phyloP scores from a whole-genome alignment of 495 filamentous ascomycete species.

The Aspergillus ellipticus region DNA sequence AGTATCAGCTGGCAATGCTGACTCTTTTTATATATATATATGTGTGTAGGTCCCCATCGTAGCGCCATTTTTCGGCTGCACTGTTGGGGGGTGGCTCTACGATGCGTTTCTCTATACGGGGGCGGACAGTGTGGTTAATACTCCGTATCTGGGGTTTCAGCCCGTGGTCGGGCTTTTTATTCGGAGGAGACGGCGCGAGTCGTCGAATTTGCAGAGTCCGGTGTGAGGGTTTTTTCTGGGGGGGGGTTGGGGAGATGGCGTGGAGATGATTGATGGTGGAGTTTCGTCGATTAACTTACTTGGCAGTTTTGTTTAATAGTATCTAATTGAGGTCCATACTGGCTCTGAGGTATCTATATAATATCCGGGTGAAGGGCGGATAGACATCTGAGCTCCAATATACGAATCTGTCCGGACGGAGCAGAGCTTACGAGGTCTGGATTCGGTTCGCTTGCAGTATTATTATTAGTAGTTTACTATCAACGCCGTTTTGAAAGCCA shows the following conservation, averaged over 20 bases:
- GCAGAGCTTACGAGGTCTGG: too few relatives aligned
- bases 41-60: slow-evolving; percentile 47
- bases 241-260: not conserved
- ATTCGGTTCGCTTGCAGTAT: not conserved
- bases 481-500: not conserved
- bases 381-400: too few relatives aligned
- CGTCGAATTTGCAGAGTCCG: slow-evolving; percentile 9
- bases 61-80: slow-evolving; percentile 54
- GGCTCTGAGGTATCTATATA: too few relatives aligned
- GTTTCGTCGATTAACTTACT: too few relatives aligned
- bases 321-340: too few relatives aligned
- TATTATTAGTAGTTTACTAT: not conserved
- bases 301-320: too few relatives aligned
- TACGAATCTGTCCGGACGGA: too few relatives aligned
- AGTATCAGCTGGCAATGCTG: not conserved
- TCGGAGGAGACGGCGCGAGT: slow-evolving; percentile 2
- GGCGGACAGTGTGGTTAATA: slow-evolving; percentile 52
- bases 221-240: slow-evolving; percentile 17
- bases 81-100: slow-evolving; percentile 59
- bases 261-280: too few relatives aligned
- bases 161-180: slow-evolving; percentile 27
- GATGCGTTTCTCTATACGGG: slow-evolving; percentile 60
- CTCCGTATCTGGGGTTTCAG: slow-evolving; percentile 53
- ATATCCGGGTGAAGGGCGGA: too few relatives aligned
- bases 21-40: not conserved